Conservation (phyloP, 2,329 filamentous ascomycete species). For the Dactylella cylindrospora region DNA sequence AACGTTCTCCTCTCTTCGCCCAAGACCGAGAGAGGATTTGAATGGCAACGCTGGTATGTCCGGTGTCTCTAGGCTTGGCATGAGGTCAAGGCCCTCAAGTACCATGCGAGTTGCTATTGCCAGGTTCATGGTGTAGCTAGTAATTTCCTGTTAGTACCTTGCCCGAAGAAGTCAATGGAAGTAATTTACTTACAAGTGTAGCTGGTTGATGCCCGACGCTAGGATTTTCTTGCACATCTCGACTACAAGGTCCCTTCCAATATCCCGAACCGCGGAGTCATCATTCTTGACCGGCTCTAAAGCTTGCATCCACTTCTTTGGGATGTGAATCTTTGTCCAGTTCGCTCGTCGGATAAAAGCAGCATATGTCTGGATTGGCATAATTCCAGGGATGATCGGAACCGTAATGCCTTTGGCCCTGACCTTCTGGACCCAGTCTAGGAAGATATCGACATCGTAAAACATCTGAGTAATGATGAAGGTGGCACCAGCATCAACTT, state of each 20-base stretch:
- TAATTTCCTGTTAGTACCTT: conserved; percentile 32
- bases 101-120: conserved; percentile 92
- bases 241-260: conserved; percentile 82
- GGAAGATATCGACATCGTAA: conserved; percentile 94
- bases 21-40: conserved; percentile 88
- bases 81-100: conserved; percentile 80
- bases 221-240: conserved; percentile 87
- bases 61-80: conserved; percentile 74
- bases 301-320: conserved; percentile 74
- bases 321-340: conserved; percentile 85
- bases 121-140: conserved; percentile 93
- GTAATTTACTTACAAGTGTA: conserved; percentile 70
- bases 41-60: conserved; percentile 90
- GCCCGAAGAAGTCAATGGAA: neutral
- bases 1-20: conserved; percentile 88
- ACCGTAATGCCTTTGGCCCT: conserved; percentile 79
- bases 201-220: conserved; percentile 75
- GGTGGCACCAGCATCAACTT: conserved; percentile 87
- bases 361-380: conserved; percentile 93
- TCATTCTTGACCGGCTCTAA: conserved; percentile 96
- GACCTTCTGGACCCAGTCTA: conserved; percentile 84
- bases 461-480: conserved; percentile 99
- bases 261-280: conserved; percentile 84
- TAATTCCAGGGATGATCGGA: conserved; percentile 82
- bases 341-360: conserved; percentile 86